Evolutionary conservation across 306 rosid genomes (phyloP).

Genomic region (Aeschynomene evenia): DNA sequence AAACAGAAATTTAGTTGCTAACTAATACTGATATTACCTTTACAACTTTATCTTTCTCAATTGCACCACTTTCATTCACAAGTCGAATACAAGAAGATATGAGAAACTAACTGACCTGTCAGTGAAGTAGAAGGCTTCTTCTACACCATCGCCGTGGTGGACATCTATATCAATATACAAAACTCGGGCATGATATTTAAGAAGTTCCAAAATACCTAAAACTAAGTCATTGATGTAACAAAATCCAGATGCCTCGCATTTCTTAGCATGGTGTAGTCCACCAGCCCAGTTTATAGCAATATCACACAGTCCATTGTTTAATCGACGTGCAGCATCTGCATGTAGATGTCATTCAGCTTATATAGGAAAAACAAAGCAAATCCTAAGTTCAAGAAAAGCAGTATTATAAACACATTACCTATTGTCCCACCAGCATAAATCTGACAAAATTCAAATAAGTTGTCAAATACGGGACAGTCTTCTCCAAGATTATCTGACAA

Average conservation of each 20-base stretch:
- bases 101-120: constrained; percentile 64
- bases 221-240: constrained; percentile 98
- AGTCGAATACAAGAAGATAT: constrained; percentile 11
- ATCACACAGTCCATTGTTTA: constrained; percentile 88
- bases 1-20: neutral
- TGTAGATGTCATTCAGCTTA: constrained; percentile 25
- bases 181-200: constrained; percentile 93
- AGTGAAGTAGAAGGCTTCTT: constrained; percentile 97
- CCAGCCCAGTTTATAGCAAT: constrained; percentile 99
- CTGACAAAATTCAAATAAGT: constrained; percentile 97
- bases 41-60: constrained; percentile 13
- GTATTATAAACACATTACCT: constrained; percentile 48
- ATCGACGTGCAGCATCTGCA: constrained; percentile 93
- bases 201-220: constrained; percentile 94
- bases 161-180: constrained; percentile 95
- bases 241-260: constrained; percentile 99
- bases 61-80: neutral
- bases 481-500: constrained; percentile 95
- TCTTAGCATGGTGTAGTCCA: constrained; percentile 97
- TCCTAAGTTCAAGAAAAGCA: constrained; percentile 6
- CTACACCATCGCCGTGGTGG: constrained; percentile 99
- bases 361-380: constrained; percentile 16
- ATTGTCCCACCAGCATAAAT: constrained; percentile 96
- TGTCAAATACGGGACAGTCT: constrained; percentile 96
- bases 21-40: neutral